Conservation (phyloP, 768 basidiomycete species). For the Nevesoporus exiguus region DNA sequence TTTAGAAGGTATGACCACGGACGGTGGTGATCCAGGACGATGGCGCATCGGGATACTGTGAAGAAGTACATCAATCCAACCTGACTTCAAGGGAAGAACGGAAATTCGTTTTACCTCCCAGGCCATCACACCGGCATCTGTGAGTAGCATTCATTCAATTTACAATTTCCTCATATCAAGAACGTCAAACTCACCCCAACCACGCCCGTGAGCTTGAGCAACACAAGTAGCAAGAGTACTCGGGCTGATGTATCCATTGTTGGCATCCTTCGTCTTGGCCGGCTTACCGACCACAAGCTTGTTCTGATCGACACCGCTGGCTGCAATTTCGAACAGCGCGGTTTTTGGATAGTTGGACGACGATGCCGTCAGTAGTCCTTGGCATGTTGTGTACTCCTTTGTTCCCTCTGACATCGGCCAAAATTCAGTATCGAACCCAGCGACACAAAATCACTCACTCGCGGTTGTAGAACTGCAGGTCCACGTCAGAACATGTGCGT, state of each 20-base stretch:
- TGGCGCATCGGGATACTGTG: slow-evolving; percentile 38
- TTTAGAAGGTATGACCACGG: no score
- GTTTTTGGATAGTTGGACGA: slow-evolving; percentile 41
- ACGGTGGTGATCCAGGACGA: slow-evolving; percentile 39
- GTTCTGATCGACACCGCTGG: slow-evolving; percentile 50
- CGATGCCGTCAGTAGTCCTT: slow-evolving; percentile 37
- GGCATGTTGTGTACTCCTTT: slow-evolving; percentile 38
- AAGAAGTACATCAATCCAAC: neutral
- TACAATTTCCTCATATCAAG: neutral
- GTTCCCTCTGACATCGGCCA: slow-evolving; percentile 31
- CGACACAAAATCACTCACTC: no score
- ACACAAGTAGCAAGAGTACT: slow-evolving; percentile 43
- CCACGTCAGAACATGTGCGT: no score
- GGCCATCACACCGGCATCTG: neutral
- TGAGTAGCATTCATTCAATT: slow-evolving; percentile 44
- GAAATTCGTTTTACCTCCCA: neutral
- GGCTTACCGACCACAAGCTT: slow-evolving; percentile 82
- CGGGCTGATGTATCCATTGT: slow-evolving; percentile 54
- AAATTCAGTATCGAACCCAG: no score
- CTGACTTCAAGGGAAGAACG: neutral
- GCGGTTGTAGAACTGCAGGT: slow-evolving; percentile 28
- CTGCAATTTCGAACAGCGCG: slow-evolving; percentile 46
- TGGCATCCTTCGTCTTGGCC: slow-evolving; percentile 46
- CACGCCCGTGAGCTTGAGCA: neutral
- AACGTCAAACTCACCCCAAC: neutral